A percentile compares a stretch with the other conserved stretches of the same genome.
These are phyloP conservation scores for Rosa persica DNA, from an alignment of 306 rosid genomes.

Conservation along the genomic window DNA sequence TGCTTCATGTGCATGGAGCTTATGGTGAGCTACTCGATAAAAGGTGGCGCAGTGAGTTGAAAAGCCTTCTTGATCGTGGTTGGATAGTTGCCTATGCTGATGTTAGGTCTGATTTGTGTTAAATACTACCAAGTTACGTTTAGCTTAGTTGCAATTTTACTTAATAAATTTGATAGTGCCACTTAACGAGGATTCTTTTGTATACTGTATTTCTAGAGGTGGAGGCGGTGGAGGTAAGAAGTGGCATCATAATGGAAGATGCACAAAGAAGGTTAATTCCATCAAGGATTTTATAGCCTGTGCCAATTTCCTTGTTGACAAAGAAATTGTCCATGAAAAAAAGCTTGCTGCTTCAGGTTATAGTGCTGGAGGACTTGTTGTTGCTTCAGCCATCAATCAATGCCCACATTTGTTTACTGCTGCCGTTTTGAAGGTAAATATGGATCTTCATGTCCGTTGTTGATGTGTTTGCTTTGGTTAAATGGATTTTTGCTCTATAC, in stretches of 20 bases:
- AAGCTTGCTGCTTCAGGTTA: conserved; percentile 87
- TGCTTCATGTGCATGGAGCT: conserved; percentile 91
- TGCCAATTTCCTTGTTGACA: conserved; percentile 74
- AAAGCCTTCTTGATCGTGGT: conserved; percentile 96
- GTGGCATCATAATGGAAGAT: conserved; percentile 86
- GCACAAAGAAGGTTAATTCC: conserved; percentile 65
- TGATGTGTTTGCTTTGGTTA: conserved; percentile 22
- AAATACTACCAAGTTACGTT: conserved; percentile 13
- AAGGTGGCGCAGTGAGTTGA: conserved; percentile 79
- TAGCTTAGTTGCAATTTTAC: conserved; percentile 7
- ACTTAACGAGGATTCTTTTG: conserved; percentile 23
- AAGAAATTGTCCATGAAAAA: conserved; percentile 61
- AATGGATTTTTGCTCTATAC: not conserved
- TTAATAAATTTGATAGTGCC: not conserved
- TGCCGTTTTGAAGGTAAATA: conserved; percentile 72
- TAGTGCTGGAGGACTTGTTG: conserved; percentile 94
- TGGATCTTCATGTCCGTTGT: not conserved
- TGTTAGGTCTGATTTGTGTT: conserved; percentile 62
- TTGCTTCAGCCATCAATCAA: conserved; percentile 80
- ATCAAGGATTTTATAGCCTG: conserved; percentile 78
- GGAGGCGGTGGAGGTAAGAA: conserved; percentile 92
- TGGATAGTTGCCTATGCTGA: conserved; percentile 93
- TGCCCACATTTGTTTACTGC: conserved; percentile 80
- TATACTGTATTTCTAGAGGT: conserved; percentile 58
- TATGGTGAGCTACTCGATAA: conserved; percentile 90